phyloP scores from a whole-genome alignment of 768 basidiomycete genomes.

The Panellus pusillus region DNA sequence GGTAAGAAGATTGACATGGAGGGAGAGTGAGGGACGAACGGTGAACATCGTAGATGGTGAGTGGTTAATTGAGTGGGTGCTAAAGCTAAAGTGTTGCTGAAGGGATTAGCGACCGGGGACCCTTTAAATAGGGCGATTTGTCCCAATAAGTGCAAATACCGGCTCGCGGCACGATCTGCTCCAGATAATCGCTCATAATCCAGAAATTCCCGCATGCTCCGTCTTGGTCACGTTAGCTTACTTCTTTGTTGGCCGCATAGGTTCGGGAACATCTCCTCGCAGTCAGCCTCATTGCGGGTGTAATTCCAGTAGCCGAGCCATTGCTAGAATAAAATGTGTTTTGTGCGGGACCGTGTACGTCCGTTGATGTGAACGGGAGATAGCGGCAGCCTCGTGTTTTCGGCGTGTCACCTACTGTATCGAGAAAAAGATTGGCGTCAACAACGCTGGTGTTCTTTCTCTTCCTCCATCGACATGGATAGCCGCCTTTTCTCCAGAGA shows the following conservation, averaged over 20 bases:
- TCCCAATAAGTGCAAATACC: too few relatives aligned
- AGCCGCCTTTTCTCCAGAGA: slow-evolving; percentile 55
- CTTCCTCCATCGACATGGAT: slow-evolving; percentile 35
- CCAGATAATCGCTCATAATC: too few relatives aligned
- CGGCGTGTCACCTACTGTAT: slow-evolving; percentile 35
- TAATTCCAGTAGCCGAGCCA: too few relatives aligned
- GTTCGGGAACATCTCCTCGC: too few relatives aligned
- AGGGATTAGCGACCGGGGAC: background rate
- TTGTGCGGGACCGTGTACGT: too few relatives aligned
- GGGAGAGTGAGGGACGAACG: slow-evolving; percentile 30
- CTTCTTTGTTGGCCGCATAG: too few relatives aligned
- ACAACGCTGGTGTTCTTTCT: slow-evolving; percentile 7
- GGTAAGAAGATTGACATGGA: background rate
- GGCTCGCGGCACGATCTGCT: too few relatives aligned
- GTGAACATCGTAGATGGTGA: slow-evolving; percentile 35
- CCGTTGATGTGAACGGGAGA: too few relatives aligned
- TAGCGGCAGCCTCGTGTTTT: slow-evolving; percentile 43
- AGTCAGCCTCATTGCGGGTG: too few relatives aligned
- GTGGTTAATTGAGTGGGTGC: slow-evolving; percentile 11
- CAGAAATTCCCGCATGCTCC: too few relatives aligned
- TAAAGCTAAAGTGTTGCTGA: slow-evolving; percentile 18
- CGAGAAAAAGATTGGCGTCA: slow-evolving; percentile 13
- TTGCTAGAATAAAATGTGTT: too few relatives aligned
- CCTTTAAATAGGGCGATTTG: background rate
- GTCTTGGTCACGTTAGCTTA: too few relatives aligned